Evolutionary conservation across 2,329 filamentous ascomycete genomes (phyloP), one percentile per base, ranked within the genome.

Genomic region (Fusarium neocosmosporiellum): DNA sequence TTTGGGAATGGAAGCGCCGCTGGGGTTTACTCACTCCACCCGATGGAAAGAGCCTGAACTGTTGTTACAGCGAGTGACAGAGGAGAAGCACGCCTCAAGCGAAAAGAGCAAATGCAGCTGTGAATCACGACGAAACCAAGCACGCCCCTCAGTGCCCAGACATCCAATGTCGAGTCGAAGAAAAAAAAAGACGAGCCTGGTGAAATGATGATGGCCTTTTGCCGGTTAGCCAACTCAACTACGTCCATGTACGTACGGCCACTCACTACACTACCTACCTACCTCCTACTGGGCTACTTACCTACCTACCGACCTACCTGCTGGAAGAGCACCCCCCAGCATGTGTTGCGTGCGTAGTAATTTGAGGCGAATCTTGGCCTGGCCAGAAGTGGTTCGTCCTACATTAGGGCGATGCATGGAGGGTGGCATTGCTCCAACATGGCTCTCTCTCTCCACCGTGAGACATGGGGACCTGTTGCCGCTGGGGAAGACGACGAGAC

Each of bases 331-430:
- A 58, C 57, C 62, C 64, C 63, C 75, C 65, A 69, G 65, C 59
- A 68, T 75, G 65, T 67, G 66, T 73, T 67, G 63, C 63, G 57
- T 73, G 67, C 71, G 53, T 61, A 75, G 69, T 72, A 73, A 76
- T 76, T 72, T 77, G 73, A 77, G 71, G 77, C 71, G 69, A 75
- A 78, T 78, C 71, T 78, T 75, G 69, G 69, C 73, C 72, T 78
- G 77, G 46, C 76, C 75, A 69, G 73, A 80, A 80, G 71, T 71
- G 77, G 75, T 77, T 78, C 72, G 65, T 75, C 76, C 71, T 78
- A 80, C 79, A 81, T 80, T 81, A 80, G 79, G 72, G 75, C 73
- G 70, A 70, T 75, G 73, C 73, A 77, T 68, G 71, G 79, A 78
- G 79, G 79, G 78, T 80, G 75, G 65, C 73, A 78, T 78, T 78